phyloP scores from a whole-genome alignment of 2,329 filamentous ascomycete genomes.

The Colletotrichum shisoi region DNA sequence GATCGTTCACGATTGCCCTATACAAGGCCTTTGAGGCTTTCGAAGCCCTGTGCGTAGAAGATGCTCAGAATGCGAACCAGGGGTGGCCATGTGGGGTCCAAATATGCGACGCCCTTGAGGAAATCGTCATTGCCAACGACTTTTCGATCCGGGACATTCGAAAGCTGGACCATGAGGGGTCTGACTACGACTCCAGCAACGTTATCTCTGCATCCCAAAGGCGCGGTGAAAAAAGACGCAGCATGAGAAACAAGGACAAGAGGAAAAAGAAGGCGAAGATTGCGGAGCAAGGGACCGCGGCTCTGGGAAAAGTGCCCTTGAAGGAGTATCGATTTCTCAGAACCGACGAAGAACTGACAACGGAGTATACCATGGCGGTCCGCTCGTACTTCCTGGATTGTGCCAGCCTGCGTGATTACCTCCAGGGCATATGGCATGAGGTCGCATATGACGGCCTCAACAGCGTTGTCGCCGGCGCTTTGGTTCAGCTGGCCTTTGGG shows the following conservation, averaged over 20 bases:
- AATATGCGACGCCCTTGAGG: not conserved
- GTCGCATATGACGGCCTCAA: constrained; percentile 57
- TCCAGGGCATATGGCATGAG: constrained; percentile 54
- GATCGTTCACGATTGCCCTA: constrained; percentile 55
- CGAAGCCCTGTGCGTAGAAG: constrained; percentile 47
- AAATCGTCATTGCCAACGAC: not conserved
- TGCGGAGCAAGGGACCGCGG: constrained; percentile 40
- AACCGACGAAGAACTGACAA: constrained; percentile 48
- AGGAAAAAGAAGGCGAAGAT: constrained; percentile 41
- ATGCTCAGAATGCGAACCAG: constrained; percentile 33
- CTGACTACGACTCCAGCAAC: not conserved
- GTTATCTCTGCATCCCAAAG: constrained; percentile 11
- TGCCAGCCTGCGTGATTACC: constrained; percentile 50
- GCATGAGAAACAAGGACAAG: not conserved
- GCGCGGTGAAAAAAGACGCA: constrained; percentile 39
- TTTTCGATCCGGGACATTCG: constrained; percentile 1
- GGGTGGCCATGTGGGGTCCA: not conserved
- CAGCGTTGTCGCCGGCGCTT: constrained; percentile 53
- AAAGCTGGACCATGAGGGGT: not conserved
- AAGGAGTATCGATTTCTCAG: constrained; percentile 57
- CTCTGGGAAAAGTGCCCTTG: constrained; percentile 51
- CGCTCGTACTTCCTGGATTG: constrained; percentile 51
- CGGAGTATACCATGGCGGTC: constrained; percentile 56
- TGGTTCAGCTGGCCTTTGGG: constrained; percentile 53
- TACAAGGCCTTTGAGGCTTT: constrained; percentile 45